These are phyloP conservation scores for Dispira parvispora DNA, from an alignment of 192 early-diverging fungal genomes.

Conservation along the genomic window DNA sequence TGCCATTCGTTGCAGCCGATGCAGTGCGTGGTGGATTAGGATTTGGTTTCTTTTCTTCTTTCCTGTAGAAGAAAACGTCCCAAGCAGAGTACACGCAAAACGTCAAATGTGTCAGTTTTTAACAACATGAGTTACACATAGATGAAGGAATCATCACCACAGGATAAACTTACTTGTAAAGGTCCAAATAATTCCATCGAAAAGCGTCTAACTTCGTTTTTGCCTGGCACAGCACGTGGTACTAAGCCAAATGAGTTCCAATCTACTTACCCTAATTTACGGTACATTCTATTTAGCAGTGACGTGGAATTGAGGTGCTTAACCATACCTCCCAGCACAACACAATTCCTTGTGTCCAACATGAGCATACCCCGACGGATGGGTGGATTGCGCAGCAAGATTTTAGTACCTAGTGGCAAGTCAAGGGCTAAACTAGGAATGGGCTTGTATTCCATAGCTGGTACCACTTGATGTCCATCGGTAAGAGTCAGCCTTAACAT, in stretches of 20 bases:
- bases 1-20: too few species aligned
- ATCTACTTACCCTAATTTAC: not conserved
- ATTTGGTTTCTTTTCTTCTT: too few species aligned
- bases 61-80: too few species aligned
- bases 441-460: conserved; percentile 2
- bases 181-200: not conserved
- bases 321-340: not conserved
- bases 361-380: conserved; percentile 1
- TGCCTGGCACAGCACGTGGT: not conserved
- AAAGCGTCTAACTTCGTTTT: not conserved
- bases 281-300: not conserved
- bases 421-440: not conserved
- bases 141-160: not conserved
- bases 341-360: not conserved
- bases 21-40: too few species aligned
- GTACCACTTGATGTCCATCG: not conserved
- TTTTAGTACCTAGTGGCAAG: not conserved
- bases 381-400: not conserved
- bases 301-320: not conserved
- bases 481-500: not conserved
- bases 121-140: not conserved
- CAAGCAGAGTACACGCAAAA: not conserved
- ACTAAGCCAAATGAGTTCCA: not conserved
- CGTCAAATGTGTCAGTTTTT: not conserved
- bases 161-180: not conserved